A percentile compares a stretch with the other conserved stretches of the same genome.
phyloP scores from a whole-genome alignment of 2,329 filamentous ascomycete genomes.

The Aspergillus cejpii region DNA sequence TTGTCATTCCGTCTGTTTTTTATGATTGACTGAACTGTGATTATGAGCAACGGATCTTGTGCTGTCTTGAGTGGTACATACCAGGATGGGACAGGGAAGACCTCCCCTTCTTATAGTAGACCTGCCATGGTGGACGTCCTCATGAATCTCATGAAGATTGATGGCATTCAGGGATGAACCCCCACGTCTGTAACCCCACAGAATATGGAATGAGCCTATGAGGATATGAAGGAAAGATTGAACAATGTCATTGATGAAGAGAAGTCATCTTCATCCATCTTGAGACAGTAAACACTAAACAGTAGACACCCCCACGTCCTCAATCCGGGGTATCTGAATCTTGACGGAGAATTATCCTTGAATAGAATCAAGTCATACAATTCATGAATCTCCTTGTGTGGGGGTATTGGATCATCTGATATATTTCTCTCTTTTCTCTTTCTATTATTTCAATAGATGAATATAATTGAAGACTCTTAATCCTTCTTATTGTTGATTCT shows the following conservation, averaged over 20 bases:
- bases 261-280: no score
- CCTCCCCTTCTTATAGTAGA: no score
- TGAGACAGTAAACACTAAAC: no score
- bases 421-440: no score
- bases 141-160: slow-evolving; percentile 3
- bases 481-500: background rate
- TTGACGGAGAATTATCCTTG: no score
- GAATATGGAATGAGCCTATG: slow-evolving; percentile 1
- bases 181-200: slow-evolving; percentile 12
- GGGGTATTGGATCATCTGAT: background rate
- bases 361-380: no score
- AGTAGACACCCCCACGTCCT: slow-evolving; percentile 1
- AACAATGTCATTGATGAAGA: no score
- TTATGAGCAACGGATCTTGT: background rate
- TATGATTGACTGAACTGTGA: background rate
- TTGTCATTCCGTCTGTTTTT: slow-evolving; percentile 15
- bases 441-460: no score
- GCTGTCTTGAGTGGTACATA: background rate
- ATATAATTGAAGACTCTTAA: no score
- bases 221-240: background rate
- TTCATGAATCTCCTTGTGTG: background rate
- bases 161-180: slow-evolving; percentile 2
- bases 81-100: no score
- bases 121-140: slow-evolving; percentile 7
- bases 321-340: background rate